Evolutionary conservation across 1,284 basidiomycete genomes (phyloP).

Genomic region (Pisolithus thermaeus): DNA sequence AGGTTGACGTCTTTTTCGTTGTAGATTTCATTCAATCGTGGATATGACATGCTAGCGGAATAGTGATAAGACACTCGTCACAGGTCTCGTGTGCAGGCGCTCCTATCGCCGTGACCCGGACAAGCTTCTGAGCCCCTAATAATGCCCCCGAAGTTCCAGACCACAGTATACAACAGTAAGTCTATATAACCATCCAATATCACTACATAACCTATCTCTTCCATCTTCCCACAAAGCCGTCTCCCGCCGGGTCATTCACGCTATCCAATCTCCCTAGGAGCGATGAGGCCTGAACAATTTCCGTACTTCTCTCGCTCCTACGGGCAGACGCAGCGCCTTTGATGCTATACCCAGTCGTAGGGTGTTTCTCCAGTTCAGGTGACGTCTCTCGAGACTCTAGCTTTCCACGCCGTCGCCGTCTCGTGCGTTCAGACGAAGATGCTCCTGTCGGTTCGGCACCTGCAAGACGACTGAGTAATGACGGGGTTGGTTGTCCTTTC

Average conservation of each 20-base stretch:
- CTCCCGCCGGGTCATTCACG: slow-evolving; percentile 2
- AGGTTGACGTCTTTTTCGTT: slow-evolving; percentile 26
- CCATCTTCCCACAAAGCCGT: slow-evolving; percentile 11
- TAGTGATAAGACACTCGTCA: too few species aligned
- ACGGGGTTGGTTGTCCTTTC: slow-evolving; percentile 20
- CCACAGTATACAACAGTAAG: background rate
- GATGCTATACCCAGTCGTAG: slow-evolving; percentile 43
- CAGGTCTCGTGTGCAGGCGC: too few species aligned
- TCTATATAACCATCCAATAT: slow-evolving; percentile 3
- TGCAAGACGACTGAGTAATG: slow-evolving; percentile 28
- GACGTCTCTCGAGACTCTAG: slow-evolving; percentile 13
- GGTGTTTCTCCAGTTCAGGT: slow-evolving; percentile 28
- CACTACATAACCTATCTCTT: slow-evolving; percentile 15
- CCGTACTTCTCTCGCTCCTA: slow-evolving; percentile 14
- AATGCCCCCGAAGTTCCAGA: too few species aligned
- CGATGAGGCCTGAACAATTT: slow-evolving; percentile 27
- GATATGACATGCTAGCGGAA: slow-evolving; percentile 1
- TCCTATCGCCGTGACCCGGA: too few species aligned
- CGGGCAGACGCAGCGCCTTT: slow-evolving; percentile 46
- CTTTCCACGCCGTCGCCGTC: slow-evolving; percentile 18
- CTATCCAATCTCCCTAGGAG: slow-evolving; percentile 42
- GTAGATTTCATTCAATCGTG: slow-evolving; percentile 12
- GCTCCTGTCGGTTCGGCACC: slow-evolving; percentile 11
- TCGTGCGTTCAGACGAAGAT: slow-evolving; percentile 1
- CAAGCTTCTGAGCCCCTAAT: too few species aligned